Conservation (phyloP, 306 rosid genomes). For the Oxytropis ochrocephala region DNA sequence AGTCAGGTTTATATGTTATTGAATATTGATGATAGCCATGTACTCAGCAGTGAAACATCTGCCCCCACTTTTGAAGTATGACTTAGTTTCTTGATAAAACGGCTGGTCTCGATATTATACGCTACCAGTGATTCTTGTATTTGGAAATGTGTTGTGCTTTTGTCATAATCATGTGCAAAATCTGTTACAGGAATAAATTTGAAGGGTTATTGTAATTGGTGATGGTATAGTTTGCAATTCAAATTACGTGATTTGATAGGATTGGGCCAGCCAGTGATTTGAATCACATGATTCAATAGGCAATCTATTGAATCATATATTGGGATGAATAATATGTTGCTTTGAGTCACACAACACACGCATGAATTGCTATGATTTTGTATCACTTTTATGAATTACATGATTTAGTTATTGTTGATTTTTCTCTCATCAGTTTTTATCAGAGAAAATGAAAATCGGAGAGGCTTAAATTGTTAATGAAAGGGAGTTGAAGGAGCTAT, state of each 20-base stretch:
- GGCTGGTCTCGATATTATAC: background rate
- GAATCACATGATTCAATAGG: background rate
- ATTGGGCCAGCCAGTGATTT: background rate
- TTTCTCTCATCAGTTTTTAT: background rate
- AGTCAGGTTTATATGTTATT: background rate
- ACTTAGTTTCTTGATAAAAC: background rate
- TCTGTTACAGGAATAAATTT: no score
- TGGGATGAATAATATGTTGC: background rate
- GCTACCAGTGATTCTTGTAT: background rate
- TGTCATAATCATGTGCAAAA: background rate
- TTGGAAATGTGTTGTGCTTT: background rate
- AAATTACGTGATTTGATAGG: background rate
- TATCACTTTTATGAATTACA: background rate
- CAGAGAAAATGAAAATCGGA: background rate
- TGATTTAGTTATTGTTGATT: background rate
- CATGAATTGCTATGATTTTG: background rate
- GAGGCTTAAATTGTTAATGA: background rate
- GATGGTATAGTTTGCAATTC: background rate
- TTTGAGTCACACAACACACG: background rate
- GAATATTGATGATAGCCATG: constrained; percentile 7
- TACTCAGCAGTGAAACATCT: background rate
- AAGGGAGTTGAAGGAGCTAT: background rate
- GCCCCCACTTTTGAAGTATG: background rate
- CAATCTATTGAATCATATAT: background rate
- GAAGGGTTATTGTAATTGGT: background rate